Evolutionary conservation across 2,329 filamentous ascomycete species (phyloP).

Genomic region (Xylogone sp.): DNA sequence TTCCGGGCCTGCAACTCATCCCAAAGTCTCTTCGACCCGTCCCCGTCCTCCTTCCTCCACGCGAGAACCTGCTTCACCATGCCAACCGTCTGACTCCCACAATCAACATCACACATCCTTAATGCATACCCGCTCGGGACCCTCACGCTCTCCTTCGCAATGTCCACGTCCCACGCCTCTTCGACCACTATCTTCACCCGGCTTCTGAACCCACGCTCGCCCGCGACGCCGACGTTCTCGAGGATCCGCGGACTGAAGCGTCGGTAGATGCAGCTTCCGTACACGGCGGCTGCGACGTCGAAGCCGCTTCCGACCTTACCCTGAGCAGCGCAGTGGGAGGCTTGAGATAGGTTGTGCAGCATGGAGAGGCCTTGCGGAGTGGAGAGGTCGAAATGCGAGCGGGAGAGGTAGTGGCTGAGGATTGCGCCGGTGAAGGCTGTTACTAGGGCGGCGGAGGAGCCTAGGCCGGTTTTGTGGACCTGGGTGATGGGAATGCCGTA

Average conservation of each 20-base stretch:
- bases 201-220: slow-evolving; percentile 61
- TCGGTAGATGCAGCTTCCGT: slow-evolving; percentile 84
- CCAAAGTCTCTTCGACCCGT: slow-evolving; percentile 70
- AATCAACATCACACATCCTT: slow-evolving; percentile 94
- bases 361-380: slow-evolving; percentile 51
- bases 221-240: slow-evolving; percentile 61
- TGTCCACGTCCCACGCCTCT: slow-evolving; percentile 73
- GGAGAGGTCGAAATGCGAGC: slow-evolving; percentile 50
- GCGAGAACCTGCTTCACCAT: slow-evolving; percentile 92
- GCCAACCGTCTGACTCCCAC: slow-evolving; percentile 85
- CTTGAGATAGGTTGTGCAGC: slow-evolving; percentile 91
- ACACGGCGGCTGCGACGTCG: slow-evolving; percentile 89
- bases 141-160: slow-evolving; percentile 63
- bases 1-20: slow-evolving; percentile 70
- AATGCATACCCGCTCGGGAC: slow-evolving; percentile 73
- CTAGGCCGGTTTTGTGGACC: slow-evolving; percentile 93
- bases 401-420: slow-evolving; percentile 69
- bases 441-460: slow-evolving; percentile 90
- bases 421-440: slow-evolving; percentile 79
- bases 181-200: slow-evolving; percentile 65
- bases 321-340: slow-evolving; percentile 90
- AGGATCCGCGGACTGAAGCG: slow-evolving; percentile 86
- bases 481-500: slow-evolving; percentile 72
- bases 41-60: slow-evolving; percentile 67
- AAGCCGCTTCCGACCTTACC: slow-evolving; percentile 96